Evolutionary conservation across 169 alveolate genomes (phyloP), one percentile per base, ranked within the genome.

Genomic region (Plasmodium gaboni): DNA sequence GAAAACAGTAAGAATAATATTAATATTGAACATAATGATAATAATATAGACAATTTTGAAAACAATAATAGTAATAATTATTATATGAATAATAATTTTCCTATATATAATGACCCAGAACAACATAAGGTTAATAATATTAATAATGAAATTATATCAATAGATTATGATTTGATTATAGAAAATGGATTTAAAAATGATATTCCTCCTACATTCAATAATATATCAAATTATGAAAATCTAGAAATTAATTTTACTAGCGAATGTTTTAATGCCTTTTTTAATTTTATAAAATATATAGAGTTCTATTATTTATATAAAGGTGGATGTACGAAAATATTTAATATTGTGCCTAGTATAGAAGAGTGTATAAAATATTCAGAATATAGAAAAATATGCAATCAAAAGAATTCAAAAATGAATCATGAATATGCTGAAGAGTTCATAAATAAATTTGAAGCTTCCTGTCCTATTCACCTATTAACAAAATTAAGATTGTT

Each of bases 291-390:
- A n/a, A 67, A 28, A 50, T 83, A 55, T 57, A 83, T 83, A 32
- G 91, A 83, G 44, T 83, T 83, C 13, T 83, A 69, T 64, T 68
- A 53, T 61, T 63, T 83, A 28, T 83, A 68, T 53, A 83, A 83
- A 68, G 57, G 85, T 22, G 91, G 91, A 0, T 83, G 91, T 50
- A 26, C 53, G 19, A 83, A 55, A 68, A 57, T 83, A 63, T 83
- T 83, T 48, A 83, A 83, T 24, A 83, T 83, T 15, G 44, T 83
- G 17, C 91, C 91, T 5, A 19, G 68, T 17, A 68, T 83, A 48
- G 85, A 83, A 15, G 70, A 83, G 22, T 83, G 91, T 38, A 68
- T 83, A 83, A 83, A 48, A 83, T 83, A 83, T 19, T 68, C 73
- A 13, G 85, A 83, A 83, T 68, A 68, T 51, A 68, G 67, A 55